Conservation (phyloP, 1,284 basidiomycete species). For the Sutorius eximius region DNA sequence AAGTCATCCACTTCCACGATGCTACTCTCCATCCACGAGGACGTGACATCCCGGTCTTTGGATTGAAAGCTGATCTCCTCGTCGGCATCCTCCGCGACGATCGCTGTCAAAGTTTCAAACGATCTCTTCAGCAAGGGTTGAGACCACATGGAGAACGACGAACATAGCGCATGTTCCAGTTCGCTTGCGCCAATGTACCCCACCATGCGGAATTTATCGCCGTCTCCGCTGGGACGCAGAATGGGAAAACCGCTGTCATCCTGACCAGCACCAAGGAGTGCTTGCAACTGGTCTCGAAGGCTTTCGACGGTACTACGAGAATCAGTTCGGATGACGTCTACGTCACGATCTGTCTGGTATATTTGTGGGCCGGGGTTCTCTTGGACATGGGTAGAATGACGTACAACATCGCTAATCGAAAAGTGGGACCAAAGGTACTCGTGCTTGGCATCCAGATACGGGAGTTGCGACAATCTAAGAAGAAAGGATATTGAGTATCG, state of each 20-base stretch:
- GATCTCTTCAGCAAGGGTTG: not conserved
- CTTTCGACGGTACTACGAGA: constrained; percentile 68
- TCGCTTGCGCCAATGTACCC: constrained; percentile 93
- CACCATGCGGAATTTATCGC: constrained; percentile 65
- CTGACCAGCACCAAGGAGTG: constrained; percentile 56
- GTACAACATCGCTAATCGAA: constrained; percentile 74
- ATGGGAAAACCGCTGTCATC: constrained; percentile 93
- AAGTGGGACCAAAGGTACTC: constrained; percentile 84
- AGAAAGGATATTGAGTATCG: not conserved
- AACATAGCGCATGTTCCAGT: constrained; percentile 91
- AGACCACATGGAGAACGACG: constrained; percentile 28
- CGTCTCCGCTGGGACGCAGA: constrained; percentile 47
- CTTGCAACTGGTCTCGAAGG: constrained; percentile 66
- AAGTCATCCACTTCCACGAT: constrained; percentile 48
- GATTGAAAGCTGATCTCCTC: constrained; percentile 65
- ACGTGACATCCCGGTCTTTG: constrained; percentile 42
- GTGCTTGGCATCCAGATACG: constrained; percentile 88
- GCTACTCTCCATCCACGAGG: constrained; percentile 53
- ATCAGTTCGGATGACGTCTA: constrained; percentile 68
- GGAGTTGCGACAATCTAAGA: constrained; percentile 68
- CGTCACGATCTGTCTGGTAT: constrained; percentile 60
- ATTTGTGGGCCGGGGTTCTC: not conserved
- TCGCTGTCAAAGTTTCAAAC: constrained; percentile 54
- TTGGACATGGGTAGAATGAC: constrained; percentile 29
- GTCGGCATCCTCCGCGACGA: constrained; percentile 74